Base-by-base conservation (phyloP, 2,329 filamentous ascomycete species). In the Sordariomycetes sp. region DNA sequence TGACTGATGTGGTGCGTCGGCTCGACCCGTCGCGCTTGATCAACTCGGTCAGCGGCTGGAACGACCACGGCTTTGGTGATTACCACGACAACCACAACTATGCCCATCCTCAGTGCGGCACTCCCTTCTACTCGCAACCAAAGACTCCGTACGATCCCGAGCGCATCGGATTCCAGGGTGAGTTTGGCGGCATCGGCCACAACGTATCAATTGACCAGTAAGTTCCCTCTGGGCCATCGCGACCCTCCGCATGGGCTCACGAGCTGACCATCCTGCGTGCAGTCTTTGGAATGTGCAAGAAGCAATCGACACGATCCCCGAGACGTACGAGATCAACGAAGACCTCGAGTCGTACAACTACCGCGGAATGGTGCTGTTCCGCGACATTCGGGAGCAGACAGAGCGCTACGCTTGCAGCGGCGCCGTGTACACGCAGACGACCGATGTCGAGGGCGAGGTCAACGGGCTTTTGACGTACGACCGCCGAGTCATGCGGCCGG, bases 401-500 rank as follows among this genome's bases (percentile, higher is more conserved):
- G 63, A 72, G 38, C 55, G 55, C 9, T 83, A 66, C 36, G 64
- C 72, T 0, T 85, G 81, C 55, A 80, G 72, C 21, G 80, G 73
- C 0, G 81, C 70, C 9, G 70, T 85, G 0, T 85, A 78, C 69
- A 85, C 81, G 1, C 80, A 85, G 59, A 85, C 79, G 0, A 82
- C 76, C 0, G 81, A 85, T 44, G 80, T 85, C 0, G 80, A 85
- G 49, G 80, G 79, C 5, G 81, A 85, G 50, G 75, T 85, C 8
- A 86, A 85, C 43, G 81, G 81, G 0, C 58, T 86, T 37, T 51
- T 82, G 43, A 82, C 79, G 0, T 82, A 82, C 44, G 79, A 85
- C 50, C 70, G 80, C 2, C 62, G 78, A 1, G 38, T 80, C 0
- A 49, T 79, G 21, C 61, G 79, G 1, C 68, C 72, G 5, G 59